Evolutionary conservation across 2,329 filamentous ascomycete species (phyloP).

Genomic region (Diaporthe australafricana): DNA sequence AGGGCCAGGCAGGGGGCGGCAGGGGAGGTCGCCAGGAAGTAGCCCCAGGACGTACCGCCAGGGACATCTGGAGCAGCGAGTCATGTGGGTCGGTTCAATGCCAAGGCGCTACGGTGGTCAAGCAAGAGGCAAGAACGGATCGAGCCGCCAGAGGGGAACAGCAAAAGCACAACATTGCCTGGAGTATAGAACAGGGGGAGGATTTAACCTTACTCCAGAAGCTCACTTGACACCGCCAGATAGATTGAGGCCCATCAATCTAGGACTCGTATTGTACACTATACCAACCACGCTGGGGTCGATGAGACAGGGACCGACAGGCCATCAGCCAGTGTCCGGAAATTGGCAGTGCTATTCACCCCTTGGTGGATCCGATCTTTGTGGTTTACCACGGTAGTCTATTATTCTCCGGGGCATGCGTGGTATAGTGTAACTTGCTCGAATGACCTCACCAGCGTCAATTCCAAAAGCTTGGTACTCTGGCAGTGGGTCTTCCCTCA

Average conservation of each 20-base stretch:
- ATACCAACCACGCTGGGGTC: not conserved
- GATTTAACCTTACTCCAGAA: constrained; percentile 7
- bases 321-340: not conserved
- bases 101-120: constrained; percentile 6
- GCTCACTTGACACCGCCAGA: constrained; percentile 3
- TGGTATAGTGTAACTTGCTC: too few species aligned
- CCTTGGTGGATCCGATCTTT: too few species aligned
- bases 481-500: not conserved
- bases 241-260: not conserved
- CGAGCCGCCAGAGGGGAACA: not conserved
- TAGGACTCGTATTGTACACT: not conserved
- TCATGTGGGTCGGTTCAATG: not conserved
- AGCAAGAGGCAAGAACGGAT: not conserved
- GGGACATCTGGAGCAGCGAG: not conserved
- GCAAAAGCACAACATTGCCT: not conserved
- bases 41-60: too few species aligned
- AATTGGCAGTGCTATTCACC: not conserved
- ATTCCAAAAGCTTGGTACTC: constrained; percentile 24
- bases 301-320: not conserved
- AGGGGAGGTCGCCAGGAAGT: too few species aligned
- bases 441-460: not conserved
- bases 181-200: not conserved
- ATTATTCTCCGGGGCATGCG: too few species aligned
- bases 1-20: too few species aligned
- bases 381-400: too few species aligned